Conservation (phyloP, 805 yeast genomes). For the Zygotorulaspora chibaensis region DNA sequence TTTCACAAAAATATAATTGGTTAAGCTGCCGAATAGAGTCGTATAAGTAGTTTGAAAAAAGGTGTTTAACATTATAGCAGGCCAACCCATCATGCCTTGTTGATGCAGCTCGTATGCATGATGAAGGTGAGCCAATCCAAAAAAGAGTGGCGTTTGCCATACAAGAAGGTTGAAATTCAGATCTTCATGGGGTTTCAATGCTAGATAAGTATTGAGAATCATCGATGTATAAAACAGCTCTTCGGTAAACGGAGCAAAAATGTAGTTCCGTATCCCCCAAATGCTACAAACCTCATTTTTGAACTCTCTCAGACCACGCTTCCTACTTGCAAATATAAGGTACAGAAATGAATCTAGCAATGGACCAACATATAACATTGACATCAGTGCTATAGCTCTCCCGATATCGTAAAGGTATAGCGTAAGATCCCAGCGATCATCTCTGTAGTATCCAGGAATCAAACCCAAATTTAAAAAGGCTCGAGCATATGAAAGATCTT, state of each 20-base stretch:
- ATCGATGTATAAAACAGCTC: slow-evolving; percentile 35
- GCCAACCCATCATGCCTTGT: slow-evolving; percentile 14
- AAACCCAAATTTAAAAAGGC: slow-evolving; percentile 22
- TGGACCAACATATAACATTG: slow-evolving; percentile 28
- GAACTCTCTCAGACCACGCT: slow-evolving; percentile 10
- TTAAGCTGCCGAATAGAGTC: slow-evolving; percentile 32
- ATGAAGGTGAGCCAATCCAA: slow-evolving; percentile 36
- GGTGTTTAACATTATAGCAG: slow-evolving; percentile 19
- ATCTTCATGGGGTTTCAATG: slow-evolving; percentile 7
- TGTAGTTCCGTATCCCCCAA: slow-evolving; percentile 33
- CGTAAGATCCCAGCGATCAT: slow-evolving; percentile 14
- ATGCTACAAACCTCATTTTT: slow-evolving; percentile 22
- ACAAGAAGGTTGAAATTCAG: slow-evolving; percentile 12
- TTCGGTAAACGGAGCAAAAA: slow-evolving; percentile 35
- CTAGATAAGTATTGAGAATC: slow-evolving; percentile 22
- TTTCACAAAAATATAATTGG: slow-evolving; percentile 28
- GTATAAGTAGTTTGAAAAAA: slow-evolving; percentile 30
- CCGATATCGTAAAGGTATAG: slow-evolving; percentile 14
- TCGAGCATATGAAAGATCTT: slow-evolving; percentile 6
- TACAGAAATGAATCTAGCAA: slow-evolving; percentile 21
- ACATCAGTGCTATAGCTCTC: slow-evolving; percentile 14
- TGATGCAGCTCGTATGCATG: slow-evolving; percentile 31
- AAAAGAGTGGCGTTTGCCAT: slow-evolving; percentile 29
- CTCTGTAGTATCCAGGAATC: slow-evolving; percentile 22
- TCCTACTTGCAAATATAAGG: slow-evolving; percentile 17